Conservation (phyloP, 495 filamentous ascomycete genomes). For the Aspergillus affinis region DNA sequence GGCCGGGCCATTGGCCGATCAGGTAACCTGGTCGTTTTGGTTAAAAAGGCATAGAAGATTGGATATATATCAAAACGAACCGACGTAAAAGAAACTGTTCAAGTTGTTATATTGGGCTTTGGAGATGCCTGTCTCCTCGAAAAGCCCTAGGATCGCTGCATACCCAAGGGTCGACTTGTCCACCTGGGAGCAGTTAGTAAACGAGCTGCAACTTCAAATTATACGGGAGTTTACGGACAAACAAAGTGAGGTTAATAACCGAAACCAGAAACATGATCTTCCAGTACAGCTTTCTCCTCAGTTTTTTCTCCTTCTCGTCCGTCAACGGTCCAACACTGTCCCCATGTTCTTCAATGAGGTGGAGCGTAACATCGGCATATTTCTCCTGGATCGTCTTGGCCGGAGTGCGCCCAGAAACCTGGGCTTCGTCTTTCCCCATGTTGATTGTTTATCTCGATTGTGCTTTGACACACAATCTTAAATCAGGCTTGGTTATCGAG, state of each 20-base stretch:
- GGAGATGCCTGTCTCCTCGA: slow-evolving; percentile 22
- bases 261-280: slow-evolving; percentile 18
- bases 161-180: slow-evolving; percentile 26
- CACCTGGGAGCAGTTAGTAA: slow-evolving; percentile 18
- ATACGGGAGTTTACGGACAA: too few relatives aligned
- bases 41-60: background rate
- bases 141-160: slow-evolving; percentile 26
- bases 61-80: slow-evolving; percentile 9
- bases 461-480: too few relatives aligned
- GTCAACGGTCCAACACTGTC: slow-evolving; percentile 17
- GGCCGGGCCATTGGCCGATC: slow-evolving; percentile 22
- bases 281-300: slow-evolving; percentile 17
- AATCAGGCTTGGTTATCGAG: too few relatives aligned
- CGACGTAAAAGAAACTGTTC: slow-evolving; percentile 26
- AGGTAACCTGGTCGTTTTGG: slow-evolving; percentile 17
- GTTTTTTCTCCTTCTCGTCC: slow-evolving; percentile 19
- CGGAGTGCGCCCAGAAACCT: background rate
- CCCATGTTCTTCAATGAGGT: slow-evolving; percentile 21
- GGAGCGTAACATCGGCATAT: slow-evolving; percentile 27
- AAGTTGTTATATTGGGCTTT: slow-evolving; percentile 26
- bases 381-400: slow-evolving; percentile 10
- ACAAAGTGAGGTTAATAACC: slow-evolving; percentile 21
- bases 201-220: too few relatives aligned
- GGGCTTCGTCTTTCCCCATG: background rate
- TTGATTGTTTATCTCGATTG: too few relatives aligned